Percentiles rank a stretch among this genome's conserved stretches.
Evolutionary conservation across 73 alveolate genomes (phyloP).

Genomic region (Paramecium biaurelia): DNA sequence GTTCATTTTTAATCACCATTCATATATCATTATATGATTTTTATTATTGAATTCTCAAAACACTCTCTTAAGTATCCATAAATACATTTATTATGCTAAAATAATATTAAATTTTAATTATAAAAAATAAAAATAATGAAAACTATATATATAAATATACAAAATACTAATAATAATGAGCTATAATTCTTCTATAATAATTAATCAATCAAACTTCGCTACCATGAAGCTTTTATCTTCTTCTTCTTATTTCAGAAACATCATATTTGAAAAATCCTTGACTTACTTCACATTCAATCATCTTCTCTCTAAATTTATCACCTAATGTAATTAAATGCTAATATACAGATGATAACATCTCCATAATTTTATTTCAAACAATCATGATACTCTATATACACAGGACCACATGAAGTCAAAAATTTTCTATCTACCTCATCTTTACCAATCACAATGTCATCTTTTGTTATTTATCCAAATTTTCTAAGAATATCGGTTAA

Average conservation of each 20-base stretch:
- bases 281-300: constrained; percentile 18
- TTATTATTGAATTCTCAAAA: neutral
- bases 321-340: neutral
- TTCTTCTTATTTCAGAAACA: neutral
- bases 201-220: neutral
- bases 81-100: neutral
- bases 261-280: constrained; percentile 32
- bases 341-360: neutral
- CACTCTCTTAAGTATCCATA: neutral
- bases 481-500: neutral
- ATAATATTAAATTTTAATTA: neutral
- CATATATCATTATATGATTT: neutral
- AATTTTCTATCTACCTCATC: constrained; percentile 51
- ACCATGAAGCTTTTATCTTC: constrained; percentile 14
- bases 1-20: neutral
- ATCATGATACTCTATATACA: neutral
- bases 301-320: constrained; percentile 5
- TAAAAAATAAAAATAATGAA: neutral
- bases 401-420: constrained; percentile 10
- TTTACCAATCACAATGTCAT: constrained; percentile 25
- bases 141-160: neutral
- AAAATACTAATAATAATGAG: neutral
- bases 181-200: neutral
- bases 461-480: constrained; percentile 35
- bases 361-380: constrained; percentile 10